Evolutionary conservation across 2,329 filamentous ascomycete genomes (phyloP).

Genomic region (Claviceps fusiformis): DNA sequence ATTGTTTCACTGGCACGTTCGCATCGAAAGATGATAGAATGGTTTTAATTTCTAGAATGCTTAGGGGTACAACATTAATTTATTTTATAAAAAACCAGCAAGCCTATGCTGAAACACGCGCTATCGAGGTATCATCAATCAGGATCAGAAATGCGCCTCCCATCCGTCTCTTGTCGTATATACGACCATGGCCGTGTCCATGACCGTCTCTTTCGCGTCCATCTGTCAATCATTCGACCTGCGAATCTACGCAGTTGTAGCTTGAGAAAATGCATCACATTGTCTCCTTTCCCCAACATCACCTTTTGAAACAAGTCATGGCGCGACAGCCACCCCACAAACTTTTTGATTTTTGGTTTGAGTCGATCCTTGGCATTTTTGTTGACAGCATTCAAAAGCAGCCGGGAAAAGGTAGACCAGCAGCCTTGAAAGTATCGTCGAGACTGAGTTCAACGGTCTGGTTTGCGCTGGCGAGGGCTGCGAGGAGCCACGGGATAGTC

Average conservation of each 20-base stretch:
- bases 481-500: conserved; percentile 40
- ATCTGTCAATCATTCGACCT: conserved; percentile 1
- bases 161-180: conserved; percentile 2
- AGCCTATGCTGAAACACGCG: conserved; percentile 8
- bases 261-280: not conserved
- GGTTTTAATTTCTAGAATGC: conserved; percentile 1
- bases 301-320: not conserved
- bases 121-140: conserved; percentile 20
- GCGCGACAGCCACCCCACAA: not conserved
- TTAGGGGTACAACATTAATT: not conserved
- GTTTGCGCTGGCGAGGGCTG: conserved; percentile 37
- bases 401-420: conserved; percentile 4
- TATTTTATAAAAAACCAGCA: too few relatives aligned
- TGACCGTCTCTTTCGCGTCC: not conserved
- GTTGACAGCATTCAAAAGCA: conserved; percentile 3
- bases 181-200: not conserved
- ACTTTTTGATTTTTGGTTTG: too few relatives aligned
- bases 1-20: not conserved
- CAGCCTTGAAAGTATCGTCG: conserved; percentile 24
- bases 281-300: not conserved
- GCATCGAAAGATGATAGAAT: not conserved
- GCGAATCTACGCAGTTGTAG: not conserved
- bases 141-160: conserved; percentile 10
- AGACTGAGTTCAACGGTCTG: conserved; percentile 40
- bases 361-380: not conserved